These are phyloP conservation scores for Diaporthe nobilis DNA, from an alignment of 2,329 filamentous ascomycete species.

Conservation along the genomic window DNA sequence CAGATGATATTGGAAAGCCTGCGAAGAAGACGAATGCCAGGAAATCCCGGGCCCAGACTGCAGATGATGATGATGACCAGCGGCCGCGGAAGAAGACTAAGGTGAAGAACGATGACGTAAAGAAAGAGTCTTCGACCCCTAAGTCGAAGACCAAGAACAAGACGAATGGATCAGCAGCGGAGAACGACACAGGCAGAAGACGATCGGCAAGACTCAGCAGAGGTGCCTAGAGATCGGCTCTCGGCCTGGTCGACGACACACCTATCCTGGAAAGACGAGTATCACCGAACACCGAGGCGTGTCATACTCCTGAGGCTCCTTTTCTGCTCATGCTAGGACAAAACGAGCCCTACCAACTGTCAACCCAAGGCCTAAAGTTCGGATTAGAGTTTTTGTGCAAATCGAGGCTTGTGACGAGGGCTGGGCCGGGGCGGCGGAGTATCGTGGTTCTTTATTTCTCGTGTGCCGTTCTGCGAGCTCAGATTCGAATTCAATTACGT, in stretches of 20 bases:
- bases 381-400: neutral
- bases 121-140: conserved; percentile 32
- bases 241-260: neutral
- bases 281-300: neutral
- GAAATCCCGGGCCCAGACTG: conserved; percentile 43
- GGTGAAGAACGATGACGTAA: conserved; percentile 48
- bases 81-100: conserved; percentile 45
- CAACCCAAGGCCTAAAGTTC: neutral
- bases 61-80: conserved; percentile 46
- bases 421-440: neutral
- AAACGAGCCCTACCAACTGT: neutral
- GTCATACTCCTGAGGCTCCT: neutral
- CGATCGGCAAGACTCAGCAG: conserved; percentile 50
- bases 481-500: no score
- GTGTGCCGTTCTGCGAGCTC: no score
- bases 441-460: neutral
- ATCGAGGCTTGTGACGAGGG: no score
- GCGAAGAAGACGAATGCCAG: conserved; percentile 40
- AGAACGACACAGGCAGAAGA: conserved; percentile 40
- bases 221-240: conserved; percentile 30
- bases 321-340: neutral
- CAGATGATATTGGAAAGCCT: conserved; percentile 45
- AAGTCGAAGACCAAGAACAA: conserved; percentile 32
- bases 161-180: conserved; percentile 37
- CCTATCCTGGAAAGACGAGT: neutral